Conservation (phyloP, 225 moss, liverwort and hornwort genomes). For the Asterella californica region DNA sequence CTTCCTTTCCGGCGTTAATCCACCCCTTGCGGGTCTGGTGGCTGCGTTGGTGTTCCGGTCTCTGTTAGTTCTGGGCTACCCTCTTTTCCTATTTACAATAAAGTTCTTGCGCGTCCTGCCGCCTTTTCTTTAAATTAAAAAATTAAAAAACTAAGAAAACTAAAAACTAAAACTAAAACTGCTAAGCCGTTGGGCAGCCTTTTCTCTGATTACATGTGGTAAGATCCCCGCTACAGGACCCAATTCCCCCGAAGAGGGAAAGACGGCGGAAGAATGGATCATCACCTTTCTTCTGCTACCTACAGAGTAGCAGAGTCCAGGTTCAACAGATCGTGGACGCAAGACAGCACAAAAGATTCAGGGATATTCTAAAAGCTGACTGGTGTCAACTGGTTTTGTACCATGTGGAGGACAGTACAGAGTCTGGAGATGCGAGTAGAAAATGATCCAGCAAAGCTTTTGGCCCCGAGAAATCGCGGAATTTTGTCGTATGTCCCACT, state of each 20-base stretch:
- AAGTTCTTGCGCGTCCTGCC: no score
- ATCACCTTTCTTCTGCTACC: not conserved
- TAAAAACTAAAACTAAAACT: no score
- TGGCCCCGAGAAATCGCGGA: not conserved
- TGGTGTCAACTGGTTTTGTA: not conserved
- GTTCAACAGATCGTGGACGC: not conserved
- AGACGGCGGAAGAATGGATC: not conserved
- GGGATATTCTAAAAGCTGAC: not conserved
- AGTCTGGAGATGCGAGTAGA: not conserved
- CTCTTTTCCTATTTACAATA: no score
- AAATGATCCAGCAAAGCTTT: not conserved
- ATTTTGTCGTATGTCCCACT: not conserved
- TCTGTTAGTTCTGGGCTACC: no score
- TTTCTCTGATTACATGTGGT: no score
- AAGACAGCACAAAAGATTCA: not conserved
- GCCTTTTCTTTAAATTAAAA: no score
- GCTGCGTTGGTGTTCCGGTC: no score
- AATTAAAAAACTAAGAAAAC: no score
- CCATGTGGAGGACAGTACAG: not conserved
- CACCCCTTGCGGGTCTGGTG: no score
- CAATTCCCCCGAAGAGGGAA: not conserved
- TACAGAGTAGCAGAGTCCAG: not conserved
- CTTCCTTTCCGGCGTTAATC: no score
- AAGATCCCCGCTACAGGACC: not conserved
- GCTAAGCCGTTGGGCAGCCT: no score